Conservation (phyloP, 2,329 filamentous ascomycete species). For the Botrytis squamosa region DNA sequence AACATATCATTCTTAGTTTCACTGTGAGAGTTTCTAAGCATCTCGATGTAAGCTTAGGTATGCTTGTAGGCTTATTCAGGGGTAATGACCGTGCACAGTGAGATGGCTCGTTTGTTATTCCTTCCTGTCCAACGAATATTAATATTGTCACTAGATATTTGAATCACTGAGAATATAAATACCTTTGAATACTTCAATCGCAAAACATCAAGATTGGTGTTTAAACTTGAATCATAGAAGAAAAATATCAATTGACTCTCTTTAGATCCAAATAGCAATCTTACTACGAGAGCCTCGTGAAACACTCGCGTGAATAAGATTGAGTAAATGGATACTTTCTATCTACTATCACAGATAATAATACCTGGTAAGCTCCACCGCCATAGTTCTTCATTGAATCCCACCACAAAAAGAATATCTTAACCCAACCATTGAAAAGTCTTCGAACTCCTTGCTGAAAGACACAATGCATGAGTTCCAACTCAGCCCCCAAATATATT, state of each 20-base stretch:
- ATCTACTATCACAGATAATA: neutral
- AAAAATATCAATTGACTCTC: neutral
- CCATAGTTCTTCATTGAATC: neutral
- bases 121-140: neutral
- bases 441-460: neutral
- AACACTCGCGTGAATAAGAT: neutral
- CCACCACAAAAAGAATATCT: neutral
- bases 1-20: too few relatives aligned
- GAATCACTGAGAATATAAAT: neutral
- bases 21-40: too few relatives aligned
- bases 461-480: neutral
- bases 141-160: neutral
- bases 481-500: neutral
- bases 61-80: neutral
- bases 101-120: neutral
- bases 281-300: neutral
- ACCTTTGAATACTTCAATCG: neutral
- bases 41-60: neutral
- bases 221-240: neutral
- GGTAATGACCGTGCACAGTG: neutral
- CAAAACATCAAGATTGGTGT: neutral
- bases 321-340: neutral
- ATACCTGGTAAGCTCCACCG: neutral
- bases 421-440: neutral
- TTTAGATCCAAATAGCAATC: neutral